Conservation (phyloP, 164 flowering plant species). For the Chimonanthus praecox region DNA sequence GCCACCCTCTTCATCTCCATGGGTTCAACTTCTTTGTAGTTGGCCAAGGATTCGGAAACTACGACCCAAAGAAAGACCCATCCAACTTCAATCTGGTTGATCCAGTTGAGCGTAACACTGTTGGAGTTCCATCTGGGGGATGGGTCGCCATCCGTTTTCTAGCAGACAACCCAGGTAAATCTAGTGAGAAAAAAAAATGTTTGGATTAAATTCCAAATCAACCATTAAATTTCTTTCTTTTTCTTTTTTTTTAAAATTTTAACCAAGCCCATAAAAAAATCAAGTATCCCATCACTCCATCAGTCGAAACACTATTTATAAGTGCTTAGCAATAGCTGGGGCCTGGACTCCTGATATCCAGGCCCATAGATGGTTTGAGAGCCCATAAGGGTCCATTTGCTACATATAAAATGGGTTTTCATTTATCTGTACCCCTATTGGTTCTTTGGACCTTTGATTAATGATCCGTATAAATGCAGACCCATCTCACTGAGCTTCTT, state of each 20-base stretch:
- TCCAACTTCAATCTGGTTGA: slow-evolving; percentile 10
- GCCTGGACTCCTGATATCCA: neutral
- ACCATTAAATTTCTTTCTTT: no score
- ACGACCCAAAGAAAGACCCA: slow-evolving; percentile 9
- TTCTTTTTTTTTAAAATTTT: no score
- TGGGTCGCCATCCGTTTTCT: slow-evolving; percentile 11
- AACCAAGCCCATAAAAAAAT: no score
- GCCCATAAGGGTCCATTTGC: neutral
- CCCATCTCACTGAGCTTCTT: neutral
- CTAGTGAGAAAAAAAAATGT: no score
- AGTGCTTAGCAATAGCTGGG: neutral
- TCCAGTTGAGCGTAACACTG: slow-evolving; percentile 9
- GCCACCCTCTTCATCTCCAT: slow-evolving; percentile 14
- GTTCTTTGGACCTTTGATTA: no score
- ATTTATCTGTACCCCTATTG: no score
- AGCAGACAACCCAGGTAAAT: slow-evolving; percentile 11
- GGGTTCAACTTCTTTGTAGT: slow-evolving; percentile 15
- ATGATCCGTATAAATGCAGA: no score
- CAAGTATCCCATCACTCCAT: no score
- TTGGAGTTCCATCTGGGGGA: slow-evolving; percentile 8
- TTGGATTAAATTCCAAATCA: no score
- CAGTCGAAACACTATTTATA: no score
- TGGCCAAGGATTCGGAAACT: slow-evolving; percentile 14
- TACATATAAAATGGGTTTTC: no score
- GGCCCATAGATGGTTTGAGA: neutral